Base-by-base conservation (phyloP, 1,139 yeast genomes). In the Sugiyamaella japonica region DNA sequence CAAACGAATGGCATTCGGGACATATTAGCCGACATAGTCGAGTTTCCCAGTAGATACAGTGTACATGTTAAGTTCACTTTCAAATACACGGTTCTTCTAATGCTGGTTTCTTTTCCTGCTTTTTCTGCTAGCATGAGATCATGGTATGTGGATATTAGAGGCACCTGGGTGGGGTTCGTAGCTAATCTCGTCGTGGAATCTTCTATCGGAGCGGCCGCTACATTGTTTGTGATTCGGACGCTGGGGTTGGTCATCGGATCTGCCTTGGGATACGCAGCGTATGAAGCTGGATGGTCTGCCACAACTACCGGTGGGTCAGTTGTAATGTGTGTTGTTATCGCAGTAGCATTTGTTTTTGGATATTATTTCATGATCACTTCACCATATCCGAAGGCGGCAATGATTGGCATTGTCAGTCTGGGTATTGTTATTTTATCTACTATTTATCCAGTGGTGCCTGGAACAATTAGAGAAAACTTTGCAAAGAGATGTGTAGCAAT, bases 131-230 rank as follows among this genome's bases (percentile, higher is more conserved):
- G 71, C 41, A 62, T 75, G 48, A 69, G 81, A 50, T 63, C 66
- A 12, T 79, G 82, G 82, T 79, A 76, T 57, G 66, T 66, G 8
- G 70, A 73, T 32, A 69, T 75, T 32, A 70, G 77, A 55, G 83
- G 82, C 44, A 67, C 77, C 1, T 79, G 83, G 83, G 73, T 77
- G 9, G 82, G 82, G 25, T 79, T 79, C 67, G 79, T 77, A 7
- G 78, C 81, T 54, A 75, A 76, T 46, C 62, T 79, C 47, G 78
- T 77, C 16, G 56, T 78, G 20, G 83, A 79, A 57, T 78, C 80
- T 0, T 76, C 79, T 7, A 74, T 79, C 16, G 83, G 83, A 7
- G 77, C 76, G n/a, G 77, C 82, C 0, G 71, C 76, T 46, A 75
- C 73, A 66, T 76, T 76, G 5, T 75, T 76, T 56, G 70, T 78